These are phyloP conservation scores for Salix exigua DNA, from an alignment of 345 rosid genomes.

Conservation along the genomic window DNA sequence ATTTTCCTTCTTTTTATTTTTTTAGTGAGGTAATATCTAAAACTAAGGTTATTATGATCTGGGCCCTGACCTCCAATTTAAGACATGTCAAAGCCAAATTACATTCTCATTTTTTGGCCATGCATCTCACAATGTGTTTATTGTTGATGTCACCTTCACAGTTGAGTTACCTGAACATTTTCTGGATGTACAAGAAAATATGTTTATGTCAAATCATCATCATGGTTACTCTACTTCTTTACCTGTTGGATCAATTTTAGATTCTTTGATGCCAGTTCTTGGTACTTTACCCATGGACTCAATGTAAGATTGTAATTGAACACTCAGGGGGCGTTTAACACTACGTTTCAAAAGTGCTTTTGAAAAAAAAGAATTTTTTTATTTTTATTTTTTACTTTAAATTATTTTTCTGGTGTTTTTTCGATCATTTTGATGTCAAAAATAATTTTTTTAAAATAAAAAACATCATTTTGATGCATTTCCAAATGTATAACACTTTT, in stretches of 20 bases:
- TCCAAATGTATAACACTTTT: too few relatives aligned
- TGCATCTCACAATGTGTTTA: neutral
- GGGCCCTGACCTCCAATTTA: neutral
- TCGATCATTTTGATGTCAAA: too few relatives aligned
- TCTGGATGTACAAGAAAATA: neutral
- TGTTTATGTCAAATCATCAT: neutral
- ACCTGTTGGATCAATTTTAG: neutral
- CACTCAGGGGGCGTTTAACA: too few relatives aligned
- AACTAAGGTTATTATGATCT: neutral
- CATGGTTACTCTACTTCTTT: neutral
- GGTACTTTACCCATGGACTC: too few relatives aligned
- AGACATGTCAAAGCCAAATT: neutral
- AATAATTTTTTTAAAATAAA: too few relatives aligned
- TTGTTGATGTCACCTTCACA: neutral
- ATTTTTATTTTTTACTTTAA: too few relatives aligned
- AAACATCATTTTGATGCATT: too few relatives aligned
- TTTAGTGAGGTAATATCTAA: neutral
- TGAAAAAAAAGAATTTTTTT: too few relatives aligned
- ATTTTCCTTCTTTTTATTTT: neutral
- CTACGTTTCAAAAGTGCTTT: too few relatives aligned
- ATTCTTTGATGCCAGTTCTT: neutral
- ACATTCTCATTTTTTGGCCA: neutral
- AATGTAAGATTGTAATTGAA: too few relatives aligned
- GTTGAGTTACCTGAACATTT: neutral
- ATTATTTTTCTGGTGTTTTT: too few relatives aligned